A percentile compares a stretch with the other conserved stretches of the same genome.
Conservation (phyloP, 176 grass and related monocot species). For the Bromus sterilis region DNA sequence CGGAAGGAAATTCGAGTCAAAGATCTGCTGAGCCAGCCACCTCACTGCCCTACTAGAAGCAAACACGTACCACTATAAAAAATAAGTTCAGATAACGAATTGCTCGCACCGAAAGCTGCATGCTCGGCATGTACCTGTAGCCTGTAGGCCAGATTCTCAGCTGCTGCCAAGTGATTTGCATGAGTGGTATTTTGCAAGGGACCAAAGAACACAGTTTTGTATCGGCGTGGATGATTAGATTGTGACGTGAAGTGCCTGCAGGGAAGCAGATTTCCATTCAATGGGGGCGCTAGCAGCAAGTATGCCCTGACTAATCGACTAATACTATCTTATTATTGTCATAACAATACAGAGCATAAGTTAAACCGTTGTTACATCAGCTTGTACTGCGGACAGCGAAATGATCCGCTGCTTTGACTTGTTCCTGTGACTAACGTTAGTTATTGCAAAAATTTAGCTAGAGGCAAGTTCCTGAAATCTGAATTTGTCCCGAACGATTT, state of each 20-base stretch:
- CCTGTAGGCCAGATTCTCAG: background rate
- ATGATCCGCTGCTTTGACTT: background rate
- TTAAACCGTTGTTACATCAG: conserved; percentile 6
- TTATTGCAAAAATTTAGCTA: too few species aligned
- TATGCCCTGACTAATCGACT: background rate
- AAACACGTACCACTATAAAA: background rate
- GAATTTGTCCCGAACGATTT: too few species aligned
- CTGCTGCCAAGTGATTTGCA: background rate
- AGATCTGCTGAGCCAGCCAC: conserved; percentile 33
- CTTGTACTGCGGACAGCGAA: background rate
- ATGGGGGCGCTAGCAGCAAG: background rate
- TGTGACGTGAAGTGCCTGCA: conserved; percentile 5
- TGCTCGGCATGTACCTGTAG: background rate
- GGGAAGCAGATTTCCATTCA: background rate
- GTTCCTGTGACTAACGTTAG: background rate
- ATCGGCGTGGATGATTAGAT: background rate
- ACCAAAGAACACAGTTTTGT: conserved; percentile 27
- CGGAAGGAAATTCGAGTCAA: conserved; percentile 31
- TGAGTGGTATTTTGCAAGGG: background rate
- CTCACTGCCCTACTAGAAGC: background rate
- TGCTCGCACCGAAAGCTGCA: conserved; percentile 34
- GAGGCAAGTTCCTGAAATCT: too few species aligned
- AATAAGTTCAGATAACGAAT: background rate
- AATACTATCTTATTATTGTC: background rate
- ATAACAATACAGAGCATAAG: background rate